Percentiles rank a stretch among this genome's conserved stretches.
phyloP scores from a whole-genome alignment of 78 protist species.

The Trichosphaerium sp. region DNA sequence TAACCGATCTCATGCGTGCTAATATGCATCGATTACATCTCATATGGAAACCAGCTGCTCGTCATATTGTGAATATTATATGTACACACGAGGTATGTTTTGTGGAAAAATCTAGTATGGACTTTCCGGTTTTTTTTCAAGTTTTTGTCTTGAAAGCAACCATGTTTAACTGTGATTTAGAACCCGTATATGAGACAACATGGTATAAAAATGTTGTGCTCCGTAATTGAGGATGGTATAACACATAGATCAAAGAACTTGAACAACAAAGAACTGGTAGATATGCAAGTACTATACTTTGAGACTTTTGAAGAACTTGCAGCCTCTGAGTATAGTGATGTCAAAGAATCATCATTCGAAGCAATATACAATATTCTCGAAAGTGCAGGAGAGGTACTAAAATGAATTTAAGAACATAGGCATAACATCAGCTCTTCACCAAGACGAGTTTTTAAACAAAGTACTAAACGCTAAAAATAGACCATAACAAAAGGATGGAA shows the following conservation, averaged over 20 bases:
- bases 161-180: no score
- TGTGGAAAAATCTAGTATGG: no score
- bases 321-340: slow-evolving; percentile 17
- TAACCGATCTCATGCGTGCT: slow-evolving; percentile 16
- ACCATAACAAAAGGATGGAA: slow-evolving; percentile 44
- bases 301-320: slow-evolving; percentile 26
- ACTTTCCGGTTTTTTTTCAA: no score
- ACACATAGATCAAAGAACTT: slow-evolving; percentile 1
- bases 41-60: slow-evolving; percentile 19
- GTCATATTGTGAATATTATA: slow-evolving; percentile 20
- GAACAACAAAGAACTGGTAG: neutral
- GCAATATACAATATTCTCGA: slow-evolving; percentile 25
- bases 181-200: slow-evolving; percentile 15
- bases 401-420: no score
- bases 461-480: no score
- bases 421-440: no score
- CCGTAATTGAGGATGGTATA: slow-evolving; percentile 9
- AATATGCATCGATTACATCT: slow-evolving; percentile 27
- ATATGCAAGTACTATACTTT: slow-evolving; percentile 35
- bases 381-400: slow-evolving; percentile 24
- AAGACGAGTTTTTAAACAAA: no score
- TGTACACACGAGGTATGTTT: no score
- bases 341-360: slow-evolving; percentile 26
- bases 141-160: no score
- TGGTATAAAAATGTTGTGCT: slow-evolving; percentile 14